Conservation (phyloP, 2,329 filamentous ascomycete genomes). For the Penicillium sp. region DNA sequence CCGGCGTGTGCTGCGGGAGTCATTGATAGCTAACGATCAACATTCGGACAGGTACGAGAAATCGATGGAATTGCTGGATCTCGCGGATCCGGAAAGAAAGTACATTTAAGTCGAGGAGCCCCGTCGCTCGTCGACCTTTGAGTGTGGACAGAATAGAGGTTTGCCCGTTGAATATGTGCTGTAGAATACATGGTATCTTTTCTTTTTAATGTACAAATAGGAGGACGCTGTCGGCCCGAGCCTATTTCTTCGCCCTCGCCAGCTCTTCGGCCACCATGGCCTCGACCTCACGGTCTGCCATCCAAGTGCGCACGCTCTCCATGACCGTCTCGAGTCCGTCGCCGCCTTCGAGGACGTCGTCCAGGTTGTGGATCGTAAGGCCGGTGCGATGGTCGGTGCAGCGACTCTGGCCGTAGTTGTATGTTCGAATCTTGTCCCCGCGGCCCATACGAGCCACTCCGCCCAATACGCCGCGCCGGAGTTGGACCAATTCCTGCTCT, state of each 20-base stretch:
- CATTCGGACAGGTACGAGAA: slow-evolving; percentile 70
- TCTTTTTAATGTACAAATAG: slow-evolving; percentile 12
- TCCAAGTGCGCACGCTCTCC: slow-evolving; percentile 73
- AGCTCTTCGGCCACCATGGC: slow-evolving; percentile 65
- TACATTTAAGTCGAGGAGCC: slow-evolving; percentile 61
- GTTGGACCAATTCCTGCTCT: slow-evolving; percentile 71
- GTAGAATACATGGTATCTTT: slow-evolving; percentile 22
- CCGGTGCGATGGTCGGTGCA: slow-evolving; percentile 88
- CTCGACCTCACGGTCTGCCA: slow-evolving; percentile 71
- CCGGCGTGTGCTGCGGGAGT: not conserved
- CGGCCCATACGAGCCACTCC: slow-evolving; percentile 77
- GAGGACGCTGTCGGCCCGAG: not conserved
- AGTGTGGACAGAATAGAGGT: slow-evolving; percentile 4
- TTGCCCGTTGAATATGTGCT: slow-evolving; percentile 3
- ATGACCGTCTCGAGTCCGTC: slow-evolving; percentile 72
- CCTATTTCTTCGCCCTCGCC: slow-evolving; percentile 32
- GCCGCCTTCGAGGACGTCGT: slow-evolving; percentile 74
- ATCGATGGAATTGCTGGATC: slow-evolving; percentile 82
- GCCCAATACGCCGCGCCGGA: slow-evolving; percentile 76
- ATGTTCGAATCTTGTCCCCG: slow-evolving; percentile 90
- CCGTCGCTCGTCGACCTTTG: not conserved
- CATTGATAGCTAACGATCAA: slow-evolving; percentile 11
- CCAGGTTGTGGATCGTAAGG: slow-evolving; percentile 73
- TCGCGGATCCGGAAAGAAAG: slow-evolving; percentile 74
- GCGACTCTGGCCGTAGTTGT: slow-evolving; percentile 75